Base-by-base conservation (phyloP, 139 green algal species). In the Volvox reticuliferus region DNA sequence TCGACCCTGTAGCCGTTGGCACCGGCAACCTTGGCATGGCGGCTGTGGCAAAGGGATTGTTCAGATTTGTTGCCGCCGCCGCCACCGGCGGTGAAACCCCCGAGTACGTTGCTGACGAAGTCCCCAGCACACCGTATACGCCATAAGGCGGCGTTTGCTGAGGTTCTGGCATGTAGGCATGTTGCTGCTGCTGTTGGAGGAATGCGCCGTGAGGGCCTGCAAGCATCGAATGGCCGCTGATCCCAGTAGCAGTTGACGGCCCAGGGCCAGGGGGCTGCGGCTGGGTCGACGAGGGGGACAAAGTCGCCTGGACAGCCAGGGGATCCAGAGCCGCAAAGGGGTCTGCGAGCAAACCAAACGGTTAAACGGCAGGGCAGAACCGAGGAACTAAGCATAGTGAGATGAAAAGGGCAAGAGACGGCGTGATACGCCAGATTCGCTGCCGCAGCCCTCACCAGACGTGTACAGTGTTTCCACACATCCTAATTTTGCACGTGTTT, bases 11-110 rank as follows among this genome's bases (percentile, higher is more conserved):
- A 13, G 71, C 30, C 32, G 21, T 35, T 69, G 37, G 16, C 68
- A 37, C 3, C 6, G 26, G 30, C 67, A 18, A 67, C 35, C 24
- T 6, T 0, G 67, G 26, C 16, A 65, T 21, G 13, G 24, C 17
- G 16, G 85, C 9, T 62, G 2, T 19, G 30, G 86, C 50, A 32
- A 83, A 83, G 50, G 86, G 73, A 55, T 90, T 83, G 55, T 84
- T 75, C 65, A 12, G 21, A 2, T 22, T 32, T 17, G 85, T 61
- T 89, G 26, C 33, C 0, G 37, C 44, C 12, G 44, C 61, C 9
- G 69, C 20, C 44, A 9, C 5, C 44, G 44, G 44, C 44, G 44
- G 44, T 9, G 44, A 55, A 55, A 55, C 44, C 44, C 44, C 44
- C 9, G 44, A 55, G 9, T 55, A 9, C 9, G 44, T 55, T 9